Conservation (phyloP, 2,329 filamentous ascomycete genomes). For the Verticillium nubilum region DNA sequence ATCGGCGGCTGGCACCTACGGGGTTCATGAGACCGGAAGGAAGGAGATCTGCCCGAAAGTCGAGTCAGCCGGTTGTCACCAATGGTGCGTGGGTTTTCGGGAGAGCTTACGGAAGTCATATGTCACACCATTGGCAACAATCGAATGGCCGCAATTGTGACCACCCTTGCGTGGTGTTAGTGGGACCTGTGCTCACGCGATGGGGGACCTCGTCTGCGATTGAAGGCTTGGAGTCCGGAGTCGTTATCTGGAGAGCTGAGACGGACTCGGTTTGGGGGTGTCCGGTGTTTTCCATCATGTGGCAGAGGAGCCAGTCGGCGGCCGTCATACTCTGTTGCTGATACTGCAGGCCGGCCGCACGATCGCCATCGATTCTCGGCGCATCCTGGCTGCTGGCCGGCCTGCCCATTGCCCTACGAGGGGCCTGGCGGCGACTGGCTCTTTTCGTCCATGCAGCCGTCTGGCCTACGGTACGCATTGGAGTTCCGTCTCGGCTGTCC, state of each 20-base stretch:
- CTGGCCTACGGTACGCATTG: neutral
- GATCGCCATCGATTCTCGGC: neutral
- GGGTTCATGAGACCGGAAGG: constrained; percentile 1
- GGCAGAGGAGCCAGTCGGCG: neutral
- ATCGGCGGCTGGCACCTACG: neutral
- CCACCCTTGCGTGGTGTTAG: neutral
- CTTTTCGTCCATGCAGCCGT: neutral
- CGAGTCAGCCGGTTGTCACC: neutral
- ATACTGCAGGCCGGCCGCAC: neutral
- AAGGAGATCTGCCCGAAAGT: neutral
- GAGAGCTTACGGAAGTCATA: neutral
- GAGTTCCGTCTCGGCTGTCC: neutral
- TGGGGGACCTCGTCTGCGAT: neutral
- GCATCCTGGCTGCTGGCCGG: neutral
- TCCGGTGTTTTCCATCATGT: neutral
- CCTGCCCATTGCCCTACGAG: neutral
- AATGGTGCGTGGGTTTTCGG: too few relatives aligned
- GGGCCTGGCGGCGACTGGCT: neutral
- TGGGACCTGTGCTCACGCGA: neutral
- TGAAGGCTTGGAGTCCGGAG: neutral
- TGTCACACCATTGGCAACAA: neutral
- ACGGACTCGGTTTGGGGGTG: neutral
- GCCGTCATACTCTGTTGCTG: too few relatives aligned
- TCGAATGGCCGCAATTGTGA: constrained; percentile 7
- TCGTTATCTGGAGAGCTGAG: neutral